Evolutionary conservation across 1,284 basidiomycete species (phyloP).

Genomic region (Boletus chippewaensis): DNA sequence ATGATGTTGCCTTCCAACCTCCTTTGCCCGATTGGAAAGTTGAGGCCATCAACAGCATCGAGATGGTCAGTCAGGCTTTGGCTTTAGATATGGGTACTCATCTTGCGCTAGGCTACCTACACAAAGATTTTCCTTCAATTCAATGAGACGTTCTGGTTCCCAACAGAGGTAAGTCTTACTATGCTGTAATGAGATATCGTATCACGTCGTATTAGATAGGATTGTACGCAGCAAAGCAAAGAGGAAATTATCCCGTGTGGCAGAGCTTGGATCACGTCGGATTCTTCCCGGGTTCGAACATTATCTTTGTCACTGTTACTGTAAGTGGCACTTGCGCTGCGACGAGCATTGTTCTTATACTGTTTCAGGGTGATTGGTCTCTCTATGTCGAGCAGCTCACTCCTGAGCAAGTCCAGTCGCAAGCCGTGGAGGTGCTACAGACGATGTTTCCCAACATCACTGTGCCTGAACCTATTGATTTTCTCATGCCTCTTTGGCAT

Average conservation of each 20-base stretch:
- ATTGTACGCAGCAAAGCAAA: constrained; percentile 56
- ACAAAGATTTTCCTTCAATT: constrained; percentile 70
- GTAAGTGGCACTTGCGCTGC: constrained; percentile 32
- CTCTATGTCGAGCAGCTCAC: constrained; percentile 50
- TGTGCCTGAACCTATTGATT: constrained; percentile 48
- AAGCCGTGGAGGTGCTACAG: constrained; percentile 49
- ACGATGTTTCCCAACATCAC: constrained; percentile 51
- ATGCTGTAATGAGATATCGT: background rate
- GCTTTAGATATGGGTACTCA: background rate
- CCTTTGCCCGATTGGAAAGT: constrained; percentile 55
- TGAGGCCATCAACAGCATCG: constrained; percentile 60
- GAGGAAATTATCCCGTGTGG: constrained; percentile 66
- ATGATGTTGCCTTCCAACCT: constrained; percentile 53
- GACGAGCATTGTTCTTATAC: background rate
- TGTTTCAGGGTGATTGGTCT: constrained; percentile 48
- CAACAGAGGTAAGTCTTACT: constrained; percentile 44
- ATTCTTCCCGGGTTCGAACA: constrained; percentile 56
- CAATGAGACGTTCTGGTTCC: constrained; percentile 61
- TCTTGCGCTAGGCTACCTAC: constrained; percentile 42
- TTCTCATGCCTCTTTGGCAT: constrained; percentile 54
- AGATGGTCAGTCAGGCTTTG: constrained; percentile 42
- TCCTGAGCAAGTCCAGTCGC: constrained; percentile 42
- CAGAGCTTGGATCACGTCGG: constrained; percentile 56
- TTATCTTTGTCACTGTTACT: constrained; percentile 61
- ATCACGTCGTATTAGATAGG: constrained; percentile 39